Conservation (phyloP, 2,329 filamentous ascomycete genomes). For the Elsinoe fawcettii region DNA sequence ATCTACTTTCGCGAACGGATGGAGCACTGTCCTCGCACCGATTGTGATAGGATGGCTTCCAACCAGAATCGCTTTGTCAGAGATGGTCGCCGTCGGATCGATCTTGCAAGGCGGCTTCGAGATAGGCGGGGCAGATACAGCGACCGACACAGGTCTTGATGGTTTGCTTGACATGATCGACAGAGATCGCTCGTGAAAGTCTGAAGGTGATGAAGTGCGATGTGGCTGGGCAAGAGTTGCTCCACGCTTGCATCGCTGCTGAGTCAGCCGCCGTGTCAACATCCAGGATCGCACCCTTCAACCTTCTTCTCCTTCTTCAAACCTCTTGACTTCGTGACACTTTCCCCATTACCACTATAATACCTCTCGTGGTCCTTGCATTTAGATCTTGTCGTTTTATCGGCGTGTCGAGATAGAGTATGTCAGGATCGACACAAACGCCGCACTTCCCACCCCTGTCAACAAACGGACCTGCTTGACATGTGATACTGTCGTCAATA, state of each 20-base stretch:
- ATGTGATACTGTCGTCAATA: neutral
- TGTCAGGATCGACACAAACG: neutral
- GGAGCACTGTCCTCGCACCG: conserved; percentile 70
- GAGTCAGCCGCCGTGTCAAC: neutral
- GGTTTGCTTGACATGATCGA: conserved; percentile 8
- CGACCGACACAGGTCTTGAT: neutral
- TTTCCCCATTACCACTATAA: no score
- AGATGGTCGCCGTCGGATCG: conserved; percentile 41
- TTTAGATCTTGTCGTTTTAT: neutral
- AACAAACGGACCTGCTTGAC: conserved; percentile 4
- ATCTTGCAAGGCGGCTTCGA: conserved; percentile 35
- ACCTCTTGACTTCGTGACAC: no score
- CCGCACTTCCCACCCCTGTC: neutral
- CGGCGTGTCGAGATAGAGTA: neutral
- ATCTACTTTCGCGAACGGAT: conserved; percentile 61
- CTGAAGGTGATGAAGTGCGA: neutral
- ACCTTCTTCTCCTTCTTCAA: no score
- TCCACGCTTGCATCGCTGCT: neutral
- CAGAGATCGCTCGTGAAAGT: neutral
- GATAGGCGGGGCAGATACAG: neutral
- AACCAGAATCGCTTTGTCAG: conserved; percentile 43
- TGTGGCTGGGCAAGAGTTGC: neutral
- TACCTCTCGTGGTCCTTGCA: no score
- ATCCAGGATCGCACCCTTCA: neutral
- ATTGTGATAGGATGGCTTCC: conserved; percentile 75